A percentile compares a stretch with the other conserved stretches of the same genome.
Conservation (phyloP, 108 stramenopile genomes). For the Parmales sp. region DNA sequence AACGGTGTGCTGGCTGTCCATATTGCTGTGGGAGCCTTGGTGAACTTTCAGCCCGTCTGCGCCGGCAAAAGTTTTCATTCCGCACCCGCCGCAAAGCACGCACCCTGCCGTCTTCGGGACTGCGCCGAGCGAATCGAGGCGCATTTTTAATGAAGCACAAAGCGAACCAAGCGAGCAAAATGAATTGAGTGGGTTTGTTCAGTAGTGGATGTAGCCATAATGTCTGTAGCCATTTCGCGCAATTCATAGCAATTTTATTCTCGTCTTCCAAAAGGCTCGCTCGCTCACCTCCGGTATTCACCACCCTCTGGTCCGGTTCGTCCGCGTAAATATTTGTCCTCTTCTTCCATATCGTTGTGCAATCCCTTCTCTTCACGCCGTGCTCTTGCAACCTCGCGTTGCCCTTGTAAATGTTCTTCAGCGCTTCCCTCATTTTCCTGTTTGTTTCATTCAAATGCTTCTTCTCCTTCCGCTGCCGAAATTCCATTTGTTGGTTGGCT, state of each 20-base stretch:
- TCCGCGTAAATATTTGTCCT: not conserved
- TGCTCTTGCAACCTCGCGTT: not conserved
- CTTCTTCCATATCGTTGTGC: not conserved
- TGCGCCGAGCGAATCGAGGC: too few relatives aligned
- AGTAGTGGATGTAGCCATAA: not conserved
- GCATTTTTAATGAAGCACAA: too few relatives aligned
- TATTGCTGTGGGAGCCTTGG: not conserved
- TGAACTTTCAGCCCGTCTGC: slow-evolving; percentile 2
- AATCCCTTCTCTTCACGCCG: slow-evolving; percentile 7
- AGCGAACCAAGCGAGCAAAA: too few relatives aligned
- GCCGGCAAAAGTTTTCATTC: not conserved
- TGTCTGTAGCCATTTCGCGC: not conserved
- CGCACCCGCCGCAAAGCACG: not conserved
- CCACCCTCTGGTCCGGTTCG: not conserved
- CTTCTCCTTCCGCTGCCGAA: not conserved
- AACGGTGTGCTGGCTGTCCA: not conserved
- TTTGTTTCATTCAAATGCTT: not conserved
- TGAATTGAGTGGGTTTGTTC: not conserved
- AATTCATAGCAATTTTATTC: not conserved
- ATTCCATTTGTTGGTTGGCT: not conserved
- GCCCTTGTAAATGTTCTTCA: not conserved
- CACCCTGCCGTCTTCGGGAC: not conserved
- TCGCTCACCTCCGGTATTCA: not conserved
- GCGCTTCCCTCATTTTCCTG: not conserved
- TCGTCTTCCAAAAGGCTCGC: not conserved